Conservation (phyloP, 306 rosid species). For the Comarum palustre region DNA sequence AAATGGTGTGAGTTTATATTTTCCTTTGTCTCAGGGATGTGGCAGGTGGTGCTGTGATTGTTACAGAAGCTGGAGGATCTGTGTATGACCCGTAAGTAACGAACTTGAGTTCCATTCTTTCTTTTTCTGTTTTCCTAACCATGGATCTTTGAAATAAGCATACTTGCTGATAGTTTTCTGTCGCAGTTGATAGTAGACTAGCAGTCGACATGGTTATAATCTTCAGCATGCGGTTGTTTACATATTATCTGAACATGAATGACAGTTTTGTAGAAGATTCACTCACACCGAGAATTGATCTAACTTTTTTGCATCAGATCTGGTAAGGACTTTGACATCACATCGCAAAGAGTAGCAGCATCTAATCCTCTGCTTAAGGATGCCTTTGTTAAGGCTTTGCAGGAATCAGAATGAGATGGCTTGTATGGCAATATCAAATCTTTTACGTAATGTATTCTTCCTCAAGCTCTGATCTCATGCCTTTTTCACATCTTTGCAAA, state of each 20-base stretch:
- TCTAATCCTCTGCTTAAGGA: constrained; percentile 77
- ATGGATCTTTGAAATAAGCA: constrained; percentile 18
- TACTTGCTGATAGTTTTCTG: neutral
- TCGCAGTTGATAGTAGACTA: constrained; percentile 22
- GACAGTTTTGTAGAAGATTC: constrained; percentile 9
- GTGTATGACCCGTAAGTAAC: constrained; percentile 92
- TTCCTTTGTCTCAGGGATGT: constrained; percentile 69
- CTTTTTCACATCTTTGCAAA: constrained; percentile 7
- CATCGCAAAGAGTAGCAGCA: constrained; percentile 82
- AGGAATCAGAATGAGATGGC: constrained; percentile 46
- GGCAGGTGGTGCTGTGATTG: constrained; percentile 94
- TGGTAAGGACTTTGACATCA: constrained; percentile 81
- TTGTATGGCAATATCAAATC: constrained; percentile 16
- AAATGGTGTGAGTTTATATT: constrained; percentile 10
- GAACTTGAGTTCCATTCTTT: constrained; percentile 15
- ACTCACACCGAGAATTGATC: constrained; percentile 17
- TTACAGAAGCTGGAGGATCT: constrained; percentile 91
- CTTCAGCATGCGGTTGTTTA: constrained; percentile 23
- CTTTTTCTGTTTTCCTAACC: constrained; percentile 11
- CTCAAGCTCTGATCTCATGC: constrained; percentile 4
- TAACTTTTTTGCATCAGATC: constrained; percentile 54
- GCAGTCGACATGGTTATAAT: constrained; percentile 14
- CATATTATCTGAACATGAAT: constrained; percentile 10
- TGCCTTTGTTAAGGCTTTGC: constrained; percentile 62
- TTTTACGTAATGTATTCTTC: neutral